A percentile compares a stretch with the other conserved stretches of the same genome.
These are phyloP conservation scores for Aspergillus sparsus DNA, from an alignment of 495 filamentous ascomycete species.

Conservation along the genomic window DNA sequence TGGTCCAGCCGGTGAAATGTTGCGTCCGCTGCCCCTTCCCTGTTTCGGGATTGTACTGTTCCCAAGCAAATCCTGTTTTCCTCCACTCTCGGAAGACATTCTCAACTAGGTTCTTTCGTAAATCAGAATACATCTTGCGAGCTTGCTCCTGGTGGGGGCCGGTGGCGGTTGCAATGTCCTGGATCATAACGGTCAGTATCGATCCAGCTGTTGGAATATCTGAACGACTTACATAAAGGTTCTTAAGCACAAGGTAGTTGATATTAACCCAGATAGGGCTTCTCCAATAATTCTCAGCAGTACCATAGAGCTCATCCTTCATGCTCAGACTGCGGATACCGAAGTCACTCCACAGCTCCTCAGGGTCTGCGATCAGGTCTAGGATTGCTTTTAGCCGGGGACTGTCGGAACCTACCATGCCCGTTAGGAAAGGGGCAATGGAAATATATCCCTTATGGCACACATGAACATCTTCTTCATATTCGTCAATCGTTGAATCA, in stretches of 20 bases:
- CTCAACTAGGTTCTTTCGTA: conserved; percentile 82
- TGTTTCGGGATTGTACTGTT: conserved; percentile 95
- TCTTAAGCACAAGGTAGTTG: conserved; percentile 83
- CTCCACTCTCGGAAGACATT: conserved; percentile 88
- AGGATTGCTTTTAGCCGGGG: conserved; percentile 70
- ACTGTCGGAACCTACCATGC: conserved; percentile 71
- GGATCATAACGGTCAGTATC: conserved; percentile 23
- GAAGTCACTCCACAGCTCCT: conserved; percentile 83
- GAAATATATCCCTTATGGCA: conserved; percentile 98
- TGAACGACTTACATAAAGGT: conserved; percentile 69
- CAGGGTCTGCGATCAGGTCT: conserved; percentile 74
- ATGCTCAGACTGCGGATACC: conserved; percentile 88
- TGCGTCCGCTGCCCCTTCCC: conserved; percentile 91
- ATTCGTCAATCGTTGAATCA: conserved; percentile 94
- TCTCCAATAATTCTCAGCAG: conserved; percentile 95
- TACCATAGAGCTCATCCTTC: conserved; percentile 78
- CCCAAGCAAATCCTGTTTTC: conserved; percentile 95
- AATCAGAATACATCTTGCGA: conserved; percentile 67
- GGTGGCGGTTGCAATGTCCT: conserved; percentile 47
- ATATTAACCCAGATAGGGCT: conserved; percentile 97
- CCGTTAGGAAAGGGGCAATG: conserved; percentile 88
- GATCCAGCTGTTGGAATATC: conserved; percentile 12
- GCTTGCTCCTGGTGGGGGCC: conserved; percentile 73
- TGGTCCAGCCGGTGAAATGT: conserved; percentile 99
- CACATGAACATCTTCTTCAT: conserved; percentile 83